Evolutionary conservation across 148 eudicot genomes (phyloP), one percentile per base, ranked within the genome.

Genomic region (Gaultheria prostrata): DNA sequence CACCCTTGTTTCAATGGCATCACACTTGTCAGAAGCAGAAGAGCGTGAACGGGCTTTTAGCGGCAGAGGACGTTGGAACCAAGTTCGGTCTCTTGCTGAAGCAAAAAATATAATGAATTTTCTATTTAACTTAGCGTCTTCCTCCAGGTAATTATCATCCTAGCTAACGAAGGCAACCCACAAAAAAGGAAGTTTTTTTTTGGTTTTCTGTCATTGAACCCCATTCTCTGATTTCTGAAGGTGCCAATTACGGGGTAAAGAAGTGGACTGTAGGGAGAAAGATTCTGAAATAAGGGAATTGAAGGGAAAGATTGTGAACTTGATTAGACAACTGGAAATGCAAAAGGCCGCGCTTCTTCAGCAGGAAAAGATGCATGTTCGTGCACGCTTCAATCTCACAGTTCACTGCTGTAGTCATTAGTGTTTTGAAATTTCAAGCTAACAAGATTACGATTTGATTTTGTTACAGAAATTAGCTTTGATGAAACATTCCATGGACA

Each of bases 11-110:
- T 95, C 98, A 1, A 97, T 97, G 99, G 96, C 98, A 46, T 95
- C 99, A 33, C 99, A 97, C 28, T 84, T 97, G 70, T 97, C 99
- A 20, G 99, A 97, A 86, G 99, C 98, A 78, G 99, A 95, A 91
- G 99, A 97, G 87, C 93, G 95, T 80, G 98, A 95, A 75, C 88
- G 95, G 48, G 90, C 94, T 54, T 97, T 95, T 86, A 95, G 89
- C 83, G 99, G 99, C 79, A 86, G 92, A 87, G 99, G 99, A 73
- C 90, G 99, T 61, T 97, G 99, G 99, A 97, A 93, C 83, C 98
- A 95, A 85, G 91, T 97, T 77, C 96, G 97, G 33, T 91, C 98
- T 82, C 93, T 93, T 65, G 91, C 92, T 61, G 99, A 97, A 87
- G 98, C 98, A 43, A 97, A 97, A 83, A 91, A 84, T 86, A 54